Evolutionary conservation across 306 rosid species (phyloP).

Genomic region (Malus orientalis): DNA sequence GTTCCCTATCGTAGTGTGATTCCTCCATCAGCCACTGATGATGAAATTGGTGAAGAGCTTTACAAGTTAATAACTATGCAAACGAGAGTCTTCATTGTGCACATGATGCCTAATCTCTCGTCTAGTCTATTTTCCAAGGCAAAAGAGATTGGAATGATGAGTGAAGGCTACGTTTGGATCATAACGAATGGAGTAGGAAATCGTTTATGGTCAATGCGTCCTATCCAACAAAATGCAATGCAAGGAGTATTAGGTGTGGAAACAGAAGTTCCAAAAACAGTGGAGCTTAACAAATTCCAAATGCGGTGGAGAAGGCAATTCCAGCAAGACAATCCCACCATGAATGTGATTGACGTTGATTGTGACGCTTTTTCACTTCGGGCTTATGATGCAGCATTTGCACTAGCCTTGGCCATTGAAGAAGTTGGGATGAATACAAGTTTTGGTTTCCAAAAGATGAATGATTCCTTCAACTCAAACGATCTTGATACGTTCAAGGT

Average conservation of each 20-base stretch:
- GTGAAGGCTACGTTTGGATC: constrained; percentile 44
- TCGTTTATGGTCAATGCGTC: not conserved
- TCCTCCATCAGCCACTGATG: constrained; percentile 33
- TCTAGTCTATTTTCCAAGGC: constrained; percentile 28
- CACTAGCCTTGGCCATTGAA: constrained; percentile 48
- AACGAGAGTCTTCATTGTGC: constrained; percentile 46
- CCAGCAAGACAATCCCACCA: constrained; percentile 19
- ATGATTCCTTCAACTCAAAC: not conserved
- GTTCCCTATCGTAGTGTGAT: constrained; percentile 30
- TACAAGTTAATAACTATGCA: constrained; percentile 37
- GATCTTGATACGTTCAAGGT: constrained; percentile 14
- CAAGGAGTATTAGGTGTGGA: constrained; percentile 50
- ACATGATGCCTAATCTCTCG: constrained; percentile 25
- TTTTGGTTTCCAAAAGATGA: not conserved
- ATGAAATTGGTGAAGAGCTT: constrained; percentile 29
- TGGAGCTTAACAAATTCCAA: constrained; percentile 16
- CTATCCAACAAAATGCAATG: constrained; percentile 19
- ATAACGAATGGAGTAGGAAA: constrained; percentile 25
- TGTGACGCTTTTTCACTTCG: constrained; percentile 26
- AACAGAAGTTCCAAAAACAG: constrained; percentile 25
- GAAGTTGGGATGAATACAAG: not conserved
- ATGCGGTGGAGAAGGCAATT: constrained; percentile 34
- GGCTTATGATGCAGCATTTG: constrained; percentile 56
- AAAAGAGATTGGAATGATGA: constrained; percentile 48
- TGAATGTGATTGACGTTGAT: not conserved